These are phyloP conservation scores for Teunomyces panamensis DNA, from an alignment of 805 yeast species.

Conservation along the genomic window DNA sequence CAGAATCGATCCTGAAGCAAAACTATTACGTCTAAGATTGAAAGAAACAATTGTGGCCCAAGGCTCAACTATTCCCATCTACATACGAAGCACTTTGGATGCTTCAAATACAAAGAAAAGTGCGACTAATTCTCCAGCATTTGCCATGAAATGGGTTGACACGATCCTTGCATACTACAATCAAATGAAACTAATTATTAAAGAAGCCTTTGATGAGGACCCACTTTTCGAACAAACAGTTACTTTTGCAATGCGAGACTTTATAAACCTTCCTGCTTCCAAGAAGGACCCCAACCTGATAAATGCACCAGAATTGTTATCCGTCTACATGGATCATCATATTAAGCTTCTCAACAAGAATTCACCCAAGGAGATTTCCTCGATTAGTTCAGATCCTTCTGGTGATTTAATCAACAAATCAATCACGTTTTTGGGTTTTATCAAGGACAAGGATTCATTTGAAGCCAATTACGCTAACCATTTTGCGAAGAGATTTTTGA, in stretches of 20 bases:
- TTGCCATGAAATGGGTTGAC: slow-evolving; percentile 69
- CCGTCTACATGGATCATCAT: slow-evolving; percentile 38
- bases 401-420: slow-evolving; percentile 51
- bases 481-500: slow-evolving; percentile 70
- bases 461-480: slow-evolving; percentile 83
- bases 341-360: slow-evolving; percentile 34
- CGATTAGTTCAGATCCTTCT: slow-evolving; percentile 13
- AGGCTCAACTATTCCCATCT: slow-evolving; percentile 40
- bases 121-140: slow-evolving; percentile 35
- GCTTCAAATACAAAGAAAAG: slow-evolving; percentile 10
- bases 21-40: slow-evolving; percentile 48
- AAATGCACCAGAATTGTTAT: slow-evolving; percentile 39
- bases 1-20: slow-evolving; percentile 53
- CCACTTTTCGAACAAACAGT: slow-evolving; percentile 50
- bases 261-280: slow-evolving; percentile 55
- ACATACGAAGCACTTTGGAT: slow-evolving; percentile 17
- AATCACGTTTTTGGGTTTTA: slow-evolving; percentile 59
- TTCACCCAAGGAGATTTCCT: slow-evolving; percentile 8
- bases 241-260: slow-evolving; percentile 59
- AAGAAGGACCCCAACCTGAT: slow-evolving; percentile 35
- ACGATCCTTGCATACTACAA: slow-evolving; percentile 50
- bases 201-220: slow-evolving; percentile 49
- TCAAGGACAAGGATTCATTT: slow-evolving; percentile 81
- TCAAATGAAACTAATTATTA: slow-evolving; percentile 49
- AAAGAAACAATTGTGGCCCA: slow-evolving; percentile 43